A percentile compares a stretch with the other conserved stretches of the same genome.
Evolutionary conservation across 140 eudicot genomes (phyloP).

Genomic region (Senecio squalidus): DNA sequence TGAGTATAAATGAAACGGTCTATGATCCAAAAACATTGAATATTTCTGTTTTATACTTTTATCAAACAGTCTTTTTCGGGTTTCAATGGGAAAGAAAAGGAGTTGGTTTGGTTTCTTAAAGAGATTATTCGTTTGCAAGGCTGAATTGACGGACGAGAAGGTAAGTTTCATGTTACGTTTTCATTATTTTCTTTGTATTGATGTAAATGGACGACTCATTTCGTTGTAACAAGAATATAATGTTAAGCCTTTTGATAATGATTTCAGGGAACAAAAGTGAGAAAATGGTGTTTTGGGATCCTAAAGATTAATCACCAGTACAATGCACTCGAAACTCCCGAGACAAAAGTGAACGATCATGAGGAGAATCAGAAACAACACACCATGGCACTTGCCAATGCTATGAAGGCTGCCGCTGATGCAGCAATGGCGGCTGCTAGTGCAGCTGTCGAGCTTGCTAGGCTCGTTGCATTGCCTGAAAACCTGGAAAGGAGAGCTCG

Average conservation of each 20-base stretch:
- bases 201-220: neutral
- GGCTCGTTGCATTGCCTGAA: constrained; percentile 43
- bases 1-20: constrained; percentile 19
- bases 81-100: constrained; percentile 47
- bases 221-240: neutral
- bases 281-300: constrained; percentile 56
- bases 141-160: constrained; percentile 36
- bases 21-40: constrained; percentile 10
- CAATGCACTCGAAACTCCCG: constrained; percentile 38
- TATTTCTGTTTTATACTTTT: constrained; percentile 9
- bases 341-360: constrained; percentile 30
- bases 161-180: constrained; percentile 13
- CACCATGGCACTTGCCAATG: constrained; percentile 63
- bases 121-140: constrained; percentile 39
- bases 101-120: constrained; percentile 45
- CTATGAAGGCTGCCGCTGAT: constrained; percentile 86
- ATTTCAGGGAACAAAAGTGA: constrained; percentile 48
- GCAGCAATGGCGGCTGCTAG: constrained; percentile 95
- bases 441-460: constrained; percentile 86
- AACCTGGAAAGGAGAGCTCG: constrained; percentile 19
- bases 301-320: constrained; percentile 31
- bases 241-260: neutral
- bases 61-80: neutral
- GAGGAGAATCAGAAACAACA: constrained; percentile 56
- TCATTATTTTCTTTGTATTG: neutral